Evolutionary conservation across 495 filamentous ascomycete genomes (phyloP), one percentile per base, ranked within the genome.

Genomic region (Podospora comata): DNA sequence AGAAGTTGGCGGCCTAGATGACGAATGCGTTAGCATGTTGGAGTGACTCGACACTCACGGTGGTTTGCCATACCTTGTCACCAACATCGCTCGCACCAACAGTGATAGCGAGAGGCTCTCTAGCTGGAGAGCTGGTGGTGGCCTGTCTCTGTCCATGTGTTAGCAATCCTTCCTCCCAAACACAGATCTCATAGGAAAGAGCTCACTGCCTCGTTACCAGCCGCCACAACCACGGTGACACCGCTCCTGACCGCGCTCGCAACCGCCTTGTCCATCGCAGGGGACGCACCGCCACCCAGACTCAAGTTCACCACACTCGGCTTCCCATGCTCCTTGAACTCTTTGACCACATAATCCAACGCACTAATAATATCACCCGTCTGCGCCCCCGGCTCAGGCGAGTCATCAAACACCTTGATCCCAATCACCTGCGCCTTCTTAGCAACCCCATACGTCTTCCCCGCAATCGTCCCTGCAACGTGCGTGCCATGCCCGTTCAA

Each of bases 91-190:
- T 79, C 30, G 86, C 85, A 32, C 84, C 86, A 63, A 88, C 82
- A 20, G 86, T 88, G 72, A 86, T 79, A 64, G 83, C 86, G 7
- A 77, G 70, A 32, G 82, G 70, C 34, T 81, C 84, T 60, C 84
- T 85, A 53, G 84, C 85, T 13, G 83, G 83, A 0, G 83, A 84
- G 4, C 32, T 32, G 60, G 73, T 79, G 13, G 70, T 68, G 4
- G 80, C 81, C 34, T 83, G 75, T 18, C 62, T 72, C 30, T 78
- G 15, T 18, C 59, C 23, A 28, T 13, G 59, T 9, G 4, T 18
- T 27, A n/a, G 20, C 16, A 28, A 5, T 30, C 20, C 11, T 2
- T 61, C 7, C 2, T 27, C 23, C 23, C 13, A 20, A 30, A 13
- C 9, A 30, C 34, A 28, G 32, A 63, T 9, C 27, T 16, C 16